Evolutionary conservation across 352 stramenopile species (phyloP).

Genomic region (Globisporangium abappressorium): DNA sequence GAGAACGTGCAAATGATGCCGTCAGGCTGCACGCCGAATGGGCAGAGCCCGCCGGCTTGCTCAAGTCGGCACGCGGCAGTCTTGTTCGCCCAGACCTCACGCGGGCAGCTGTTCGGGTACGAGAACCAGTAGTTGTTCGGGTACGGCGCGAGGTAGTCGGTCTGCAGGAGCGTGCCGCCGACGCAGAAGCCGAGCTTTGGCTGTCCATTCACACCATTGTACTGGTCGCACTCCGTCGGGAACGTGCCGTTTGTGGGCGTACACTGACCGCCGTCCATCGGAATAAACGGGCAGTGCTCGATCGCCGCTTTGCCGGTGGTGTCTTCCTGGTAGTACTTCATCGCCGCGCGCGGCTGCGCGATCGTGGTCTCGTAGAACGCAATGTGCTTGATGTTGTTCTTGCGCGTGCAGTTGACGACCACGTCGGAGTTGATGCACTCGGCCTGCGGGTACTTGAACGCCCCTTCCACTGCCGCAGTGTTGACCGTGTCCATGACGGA

Average conservation of each 20-base stretch:
- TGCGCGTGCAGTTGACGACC: constrained; percentile 40
- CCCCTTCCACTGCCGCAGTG: constrained; percentile 48
- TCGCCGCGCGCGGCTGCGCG: constrained; percentile 38
- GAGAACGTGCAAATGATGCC: constrained; percentile 60
- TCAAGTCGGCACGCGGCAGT: constrained; percentile 32
- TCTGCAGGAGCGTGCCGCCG: constrained; percentile 36
- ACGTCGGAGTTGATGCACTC: constrained; percentile 55
- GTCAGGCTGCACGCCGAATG: constrained; percentile 45
- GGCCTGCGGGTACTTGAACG: constrained; percentile 59
- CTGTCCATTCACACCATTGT: constrained; percentile 41
- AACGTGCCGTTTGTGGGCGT: constrained; percentile 33
- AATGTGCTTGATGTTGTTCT: constrained; percentile 59
- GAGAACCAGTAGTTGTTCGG: constrained; percentile 81
- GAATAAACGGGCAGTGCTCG: constrained; percentile 49
- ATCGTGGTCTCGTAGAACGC: constrained; percentile 64
- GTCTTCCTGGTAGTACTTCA: constrained; percentile 42
- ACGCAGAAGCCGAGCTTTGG: constrained; percentile 49
- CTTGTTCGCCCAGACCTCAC: constrained; percentile 39
- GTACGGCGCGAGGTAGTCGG: constrained; percentile 62
- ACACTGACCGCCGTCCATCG: constrained; percentile 64
- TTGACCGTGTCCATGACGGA: constrained; percentile 51
- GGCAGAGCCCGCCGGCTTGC: constrained; percentile 43
- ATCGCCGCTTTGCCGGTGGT: constrained; percentile 14
- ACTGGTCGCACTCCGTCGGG: constrained; percentile 47
- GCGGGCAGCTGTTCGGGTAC: constrained; percentile 69